These are phyloP conservation scores for Fomes fomentarius DNA, from an alignment of 1,284 basidiomycete species.

Conservation along the genomic window DNA sequence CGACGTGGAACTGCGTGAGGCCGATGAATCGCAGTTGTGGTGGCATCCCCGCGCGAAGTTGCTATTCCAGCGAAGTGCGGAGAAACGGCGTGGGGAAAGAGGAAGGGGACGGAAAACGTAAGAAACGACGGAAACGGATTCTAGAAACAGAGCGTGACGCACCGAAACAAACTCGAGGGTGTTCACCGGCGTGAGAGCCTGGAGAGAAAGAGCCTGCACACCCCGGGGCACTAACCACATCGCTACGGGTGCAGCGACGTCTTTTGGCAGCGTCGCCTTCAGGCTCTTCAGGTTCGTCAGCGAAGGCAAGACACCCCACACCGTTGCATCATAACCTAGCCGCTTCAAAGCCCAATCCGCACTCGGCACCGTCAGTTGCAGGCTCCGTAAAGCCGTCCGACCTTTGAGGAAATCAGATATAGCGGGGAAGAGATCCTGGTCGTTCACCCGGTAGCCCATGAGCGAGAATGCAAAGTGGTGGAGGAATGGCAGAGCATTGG, in stretches of 20 bases:
- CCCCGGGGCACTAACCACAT: slow-evolving; percentile 68
- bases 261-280: slow-evolving; percentile 63
- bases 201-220: slow-evolving; percentile 55
- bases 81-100: not conserved
- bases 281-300: slow-evolving; percentile 52
- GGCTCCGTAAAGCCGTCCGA: slow-evolving; percentile 52
- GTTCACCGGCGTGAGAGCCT: slow-evolving; percentile 41
- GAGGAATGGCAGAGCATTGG: slow-evolving; percentile 56
- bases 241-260: slow-evolving; percentile 63
- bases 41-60: slow-evolving; percentile 63
- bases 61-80: slow-evolving; percentile 38
- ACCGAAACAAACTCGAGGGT: slow-evolving; percentile 36
- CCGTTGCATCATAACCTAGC: slow-evolving; percentile 66
- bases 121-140: not conserved
- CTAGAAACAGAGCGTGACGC: slow-evolving; percentile 5
- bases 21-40: slow-evolving; percentile 56
- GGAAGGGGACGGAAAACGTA: not conserved
- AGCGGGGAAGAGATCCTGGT: slow-evolving; percentile 67
- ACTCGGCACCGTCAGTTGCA: slow-evolving; percentile 55
- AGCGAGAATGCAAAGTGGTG: slow-evolving; percentile 63
- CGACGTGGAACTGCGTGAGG: slow-evolving; percentile 50
- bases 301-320: slow-evolving; percentile 71
- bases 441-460: slow-evolving; percentile 49
- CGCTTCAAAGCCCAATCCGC: slow-evolving; percentile 47
- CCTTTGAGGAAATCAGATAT: slow-evolving; percentile 67